Base-by-base conservation (phyloP, 2,329 filamentous ascomycete genomes). In the Lojkania enalia region DNA sequence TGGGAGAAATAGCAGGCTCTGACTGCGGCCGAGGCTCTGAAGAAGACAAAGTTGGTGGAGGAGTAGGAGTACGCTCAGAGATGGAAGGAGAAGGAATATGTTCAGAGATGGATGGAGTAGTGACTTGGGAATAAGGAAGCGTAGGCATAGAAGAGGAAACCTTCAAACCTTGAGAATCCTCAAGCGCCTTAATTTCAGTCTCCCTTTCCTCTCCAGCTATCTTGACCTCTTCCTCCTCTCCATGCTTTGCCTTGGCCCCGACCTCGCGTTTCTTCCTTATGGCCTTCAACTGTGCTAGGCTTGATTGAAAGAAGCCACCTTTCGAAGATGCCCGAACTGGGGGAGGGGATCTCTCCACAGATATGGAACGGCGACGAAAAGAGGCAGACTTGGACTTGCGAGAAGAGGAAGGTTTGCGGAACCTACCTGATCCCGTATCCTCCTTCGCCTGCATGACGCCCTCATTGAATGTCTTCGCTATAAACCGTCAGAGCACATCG, bases 391-490 rank as follows among this genome's bases (percentile, higher is more conserved):
- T 12, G 15, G 15, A 7, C 30, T 33, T 33, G 30, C 35, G 20
- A 7, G 27, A 46, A 27, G 55, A 44, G 44, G 45, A 39, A 25
- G 23, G 36, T 25, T 38, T 39, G 13, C 45, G 41, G 2, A 48
- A 67, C 71, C 51, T 65, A 75, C 73, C 68, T 58, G 67, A 66
- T 14, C 61, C 58, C 18, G 63, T 58, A 11, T 63, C 64, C 39
- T 60, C 53, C 30, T 32, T 49, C 2, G 64, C 67, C 35, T 58
- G 53, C 36, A 63, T 54, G 33, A 58, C 64, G 3, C 60, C 69
- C 15, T 64, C 48, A 16, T 60, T 51, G 47, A 71, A 70, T 38
- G 54, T 62, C 39, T 52, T 56, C 2, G 48, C 59, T 64, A 37
- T 16, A 5, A n/a, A 16, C 21, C n/a, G 23, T 47, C 38, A 51